These are phyloP conservation scores for Fistulina hepatica DNA, from an alignment of 1,284 basidiomycete species.

Conservation along the genomic window DNA sequence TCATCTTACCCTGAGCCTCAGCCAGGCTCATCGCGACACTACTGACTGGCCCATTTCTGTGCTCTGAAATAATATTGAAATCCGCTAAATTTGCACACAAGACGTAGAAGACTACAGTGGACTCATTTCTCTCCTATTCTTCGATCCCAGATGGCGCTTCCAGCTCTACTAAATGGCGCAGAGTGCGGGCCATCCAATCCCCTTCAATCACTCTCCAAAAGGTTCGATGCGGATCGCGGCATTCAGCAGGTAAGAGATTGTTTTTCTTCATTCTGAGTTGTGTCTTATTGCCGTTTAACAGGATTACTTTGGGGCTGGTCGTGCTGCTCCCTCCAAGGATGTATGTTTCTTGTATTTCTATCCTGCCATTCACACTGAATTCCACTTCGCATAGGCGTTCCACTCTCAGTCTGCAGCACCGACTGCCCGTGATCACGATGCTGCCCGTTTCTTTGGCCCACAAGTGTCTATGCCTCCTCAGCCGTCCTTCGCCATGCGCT, in stretches of 20 bases:
- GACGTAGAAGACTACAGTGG: too few relatives aligned
- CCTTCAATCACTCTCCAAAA: constrained; percentile 66
- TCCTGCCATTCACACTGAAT: constrained; percentile 4
- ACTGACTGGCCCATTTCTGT: too few relatives aligned
- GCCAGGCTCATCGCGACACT: too few relatives aligned
- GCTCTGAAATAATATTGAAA: too few relatives aligned
- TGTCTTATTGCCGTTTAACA: constrained; percentile 19
- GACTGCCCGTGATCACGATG: constrained; percentile 48
- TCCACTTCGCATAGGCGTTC: constrained; percentile 36
- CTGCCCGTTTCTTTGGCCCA: constrained; percentile 51
- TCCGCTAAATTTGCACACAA: too few relatives aligned
- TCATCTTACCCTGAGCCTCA: too few relatives aligned
- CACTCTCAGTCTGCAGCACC: constrained; percentile 38
- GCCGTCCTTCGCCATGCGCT: constrained; percentile 44
- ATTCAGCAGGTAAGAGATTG: constrained; percentile 54
- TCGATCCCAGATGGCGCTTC: constrained; percentile 48
- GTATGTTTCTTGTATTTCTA: constrained; percentile 25
- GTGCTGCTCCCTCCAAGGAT: constrained; percentile 47
- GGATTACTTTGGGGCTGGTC: constrained; percentile 52
- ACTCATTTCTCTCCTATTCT: background rate
- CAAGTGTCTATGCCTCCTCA: constrained; percentile 22
- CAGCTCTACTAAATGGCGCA: constrained; percentile 58
- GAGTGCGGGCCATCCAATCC: constrained; percentile 79
- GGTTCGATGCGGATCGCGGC: constrained; percentile 68
- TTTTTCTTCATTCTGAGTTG: background rate